These are phyloP conservation scores for Trichosporon sp. DNA, from an alignment of 1,284 basidiomycete species.

Conservation along the genomic window DNA sequence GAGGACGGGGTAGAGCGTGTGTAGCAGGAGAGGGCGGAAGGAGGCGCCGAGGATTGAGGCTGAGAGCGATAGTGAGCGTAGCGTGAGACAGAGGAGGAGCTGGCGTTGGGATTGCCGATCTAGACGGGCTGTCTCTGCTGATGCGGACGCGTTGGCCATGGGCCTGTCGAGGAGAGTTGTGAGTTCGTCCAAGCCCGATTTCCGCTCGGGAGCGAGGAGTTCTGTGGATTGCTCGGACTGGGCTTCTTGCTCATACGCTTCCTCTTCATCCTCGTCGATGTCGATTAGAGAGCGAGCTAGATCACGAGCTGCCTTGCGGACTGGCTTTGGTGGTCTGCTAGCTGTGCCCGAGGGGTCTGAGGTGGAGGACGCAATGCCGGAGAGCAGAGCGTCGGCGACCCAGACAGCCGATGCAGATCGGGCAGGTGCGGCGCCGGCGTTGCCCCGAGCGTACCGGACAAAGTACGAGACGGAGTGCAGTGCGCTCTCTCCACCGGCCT, in stretches of 20 bases:
- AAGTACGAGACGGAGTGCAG: conserved; percentile 80
- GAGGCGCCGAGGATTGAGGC: conserved; percentile 55
- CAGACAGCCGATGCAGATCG: conserved; percentile 70
- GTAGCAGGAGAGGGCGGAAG: conserved; percentile 64
- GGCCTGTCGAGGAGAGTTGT: conserved; percentile 44
- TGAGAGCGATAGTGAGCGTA: conserved; percentile 66
- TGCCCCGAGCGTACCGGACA: conserved; percentile 52
- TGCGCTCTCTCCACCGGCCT: conserved; percentile 59
- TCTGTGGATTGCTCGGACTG: background rate
- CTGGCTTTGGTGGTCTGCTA: conserved; percentile 43
- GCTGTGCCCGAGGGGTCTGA: too few relatives aligned
- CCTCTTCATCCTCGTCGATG: conserved; percentile 70
- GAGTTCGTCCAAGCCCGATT: conserved; percentile 53
- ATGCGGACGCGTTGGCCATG: conserved; percentile 23
- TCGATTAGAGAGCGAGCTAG: conserved; percentile 61
- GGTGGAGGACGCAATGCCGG: conserved; percentile 58
- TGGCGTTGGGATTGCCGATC: conserved; percentile 53
- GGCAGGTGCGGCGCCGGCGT: conserved; percentile 42
- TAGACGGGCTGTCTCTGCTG: conserved; percentile 28
- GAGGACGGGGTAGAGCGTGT: conserved; percentile 74
- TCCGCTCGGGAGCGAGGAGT: conserved; percentile 53
- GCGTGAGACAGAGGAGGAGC: conserved; percentile 54
- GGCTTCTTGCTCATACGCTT: conserved; percentile 26
- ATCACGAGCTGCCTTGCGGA: conserved; percentile 62
- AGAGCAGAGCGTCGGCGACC: conserved; percentile 67